A percentile compares a stretch with the other conserved stretches of the same genome.
Evolutionary conservation across 108 stramenopile genomes (phyloP).

Genomic region (Cyclostephanos tholiformis): DNA sequence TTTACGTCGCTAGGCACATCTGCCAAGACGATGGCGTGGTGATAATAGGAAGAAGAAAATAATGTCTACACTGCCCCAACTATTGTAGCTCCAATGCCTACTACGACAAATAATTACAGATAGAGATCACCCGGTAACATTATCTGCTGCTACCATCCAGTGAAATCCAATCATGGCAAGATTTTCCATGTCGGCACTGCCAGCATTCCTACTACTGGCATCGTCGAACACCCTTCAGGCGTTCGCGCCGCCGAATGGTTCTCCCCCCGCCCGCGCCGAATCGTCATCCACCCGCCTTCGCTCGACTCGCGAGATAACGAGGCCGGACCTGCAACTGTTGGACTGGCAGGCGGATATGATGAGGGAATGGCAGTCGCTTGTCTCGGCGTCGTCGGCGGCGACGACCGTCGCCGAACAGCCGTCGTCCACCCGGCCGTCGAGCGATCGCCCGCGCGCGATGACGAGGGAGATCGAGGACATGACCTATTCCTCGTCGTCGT

Average conservation of each 20-base stretch:
- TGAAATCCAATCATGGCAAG: slow-evolving; percentile 1
- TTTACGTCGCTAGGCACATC: too few relatives aligned
- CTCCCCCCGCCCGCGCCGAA: neutral
- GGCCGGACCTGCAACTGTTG: neutral
- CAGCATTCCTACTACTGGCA: neutral
- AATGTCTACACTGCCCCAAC: neutral
- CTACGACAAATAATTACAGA: too few relatives aligned
- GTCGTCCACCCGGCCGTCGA: too few relatives aligned
- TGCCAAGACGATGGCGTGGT: neutral
- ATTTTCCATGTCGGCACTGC: slow-evolving; percentile 1
- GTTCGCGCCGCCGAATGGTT: slow-evolving; percentile 12
- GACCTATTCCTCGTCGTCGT: neutral
- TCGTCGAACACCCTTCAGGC: neutral
- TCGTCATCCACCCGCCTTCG: neutral
- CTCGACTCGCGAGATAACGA: too few relatives aligned
- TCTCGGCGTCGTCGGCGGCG: too few relatives aligned
- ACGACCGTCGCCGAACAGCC: too few relatives aligned
- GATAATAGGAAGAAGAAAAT: neutral
- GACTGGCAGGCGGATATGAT: too few relatives aligned
- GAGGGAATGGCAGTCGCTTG: too few relatives aligned
- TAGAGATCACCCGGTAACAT: neutral
- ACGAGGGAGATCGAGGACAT: neutral
- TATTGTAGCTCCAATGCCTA: neutral
- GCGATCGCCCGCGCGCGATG: too few relatives aligned
- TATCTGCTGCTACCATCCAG: neutral